Evolutionary conservation across 129 eudicot genomes (phyloP).

Genomic region (Chrysanthemum seticuspe): DNA sequence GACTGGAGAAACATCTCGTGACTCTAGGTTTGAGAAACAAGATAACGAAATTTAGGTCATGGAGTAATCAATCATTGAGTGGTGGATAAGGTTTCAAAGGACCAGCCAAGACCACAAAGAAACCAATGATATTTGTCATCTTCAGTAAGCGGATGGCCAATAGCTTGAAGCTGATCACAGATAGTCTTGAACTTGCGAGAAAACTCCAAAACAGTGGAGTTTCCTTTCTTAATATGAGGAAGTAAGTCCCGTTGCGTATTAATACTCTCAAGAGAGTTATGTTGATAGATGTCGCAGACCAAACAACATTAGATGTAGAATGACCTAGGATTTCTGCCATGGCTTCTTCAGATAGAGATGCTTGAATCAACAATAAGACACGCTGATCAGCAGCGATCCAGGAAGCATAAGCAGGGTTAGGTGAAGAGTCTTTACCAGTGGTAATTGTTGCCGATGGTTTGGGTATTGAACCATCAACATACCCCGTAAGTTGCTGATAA

Average conservation of each 20-base stretch:
- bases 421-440: conserved; percentile 35
- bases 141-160: conserved; percentile 9
- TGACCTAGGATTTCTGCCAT: background rate
- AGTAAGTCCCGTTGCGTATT: background rate
- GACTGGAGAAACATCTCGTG: no score
- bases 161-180: conserved; percentile 19
- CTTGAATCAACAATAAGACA: background rate
- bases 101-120: background rate
- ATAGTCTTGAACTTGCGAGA: background rate
- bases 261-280: background rate
- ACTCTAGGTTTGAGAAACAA: no score
- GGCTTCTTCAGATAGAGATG: background rate
- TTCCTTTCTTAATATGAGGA: background rate
- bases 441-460: no score
- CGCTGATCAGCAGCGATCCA: background rate
- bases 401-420: background rate
- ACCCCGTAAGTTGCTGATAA: no score
- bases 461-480: no score
- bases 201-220: background rate
- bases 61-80: no score
- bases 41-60: no score
- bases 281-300: background rate
- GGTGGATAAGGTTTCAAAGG: no score
- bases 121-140: conserved; percentile 10
- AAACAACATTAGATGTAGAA: background rate